These are phyloP conservation scores for Rubroshorea leprosula DNA, from an alignment of 345 rosid genomes.

Conservation along the genomic window DNA sequence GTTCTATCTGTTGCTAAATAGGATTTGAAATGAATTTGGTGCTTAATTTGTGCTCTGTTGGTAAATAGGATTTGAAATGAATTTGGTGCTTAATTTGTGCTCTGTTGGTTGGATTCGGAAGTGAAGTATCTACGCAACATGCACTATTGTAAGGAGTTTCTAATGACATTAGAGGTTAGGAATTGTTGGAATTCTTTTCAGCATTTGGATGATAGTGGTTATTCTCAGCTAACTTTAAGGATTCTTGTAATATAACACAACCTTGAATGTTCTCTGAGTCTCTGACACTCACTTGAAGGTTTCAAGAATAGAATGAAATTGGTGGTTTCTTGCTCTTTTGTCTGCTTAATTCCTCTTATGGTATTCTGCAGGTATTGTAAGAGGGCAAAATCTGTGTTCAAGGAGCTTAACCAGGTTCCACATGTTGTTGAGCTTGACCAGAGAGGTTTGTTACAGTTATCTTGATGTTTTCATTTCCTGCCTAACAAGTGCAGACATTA, in stretches of 20 bases:
- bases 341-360: constrained; percentile 6
- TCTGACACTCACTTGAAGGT: background rate
- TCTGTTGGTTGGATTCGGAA: too few relatives aligned
- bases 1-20: too few relatives aligned
- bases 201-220: too few relatives aligned
- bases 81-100: background rate
- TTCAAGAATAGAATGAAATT: background rate
- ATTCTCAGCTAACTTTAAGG: too few relatives aligned
- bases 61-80: background rate
- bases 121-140: too few relatives aligned
- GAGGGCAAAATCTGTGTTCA: constrained; percentile 78
- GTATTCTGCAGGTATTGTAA: constrained; percentile 60
- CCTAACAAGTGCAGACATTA: background rate
- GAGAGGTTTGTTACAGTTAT: constrained; percentile 49
- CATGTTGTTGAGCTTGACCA: constrained; percentile 81
- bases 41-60: background rate
- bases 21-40: background rate
- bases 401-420: constrained; percentile 61
- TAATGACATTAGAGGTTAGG: too few relatives aligned
- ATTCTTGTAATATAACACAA: too few relatives aligned
- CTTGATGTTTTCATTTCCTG: background rate
- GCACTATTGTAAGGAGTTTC: too few relatives aligned
- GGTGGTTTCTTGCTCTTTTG: constrained; percentile 7
- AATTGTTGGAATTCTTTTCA: too few relatives aligned
- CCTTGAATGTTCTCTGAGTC: background rate